phyloP scores from a whole-genome alignment of 129 eudicot species.

The Flaveria sonorensis region DNA sequence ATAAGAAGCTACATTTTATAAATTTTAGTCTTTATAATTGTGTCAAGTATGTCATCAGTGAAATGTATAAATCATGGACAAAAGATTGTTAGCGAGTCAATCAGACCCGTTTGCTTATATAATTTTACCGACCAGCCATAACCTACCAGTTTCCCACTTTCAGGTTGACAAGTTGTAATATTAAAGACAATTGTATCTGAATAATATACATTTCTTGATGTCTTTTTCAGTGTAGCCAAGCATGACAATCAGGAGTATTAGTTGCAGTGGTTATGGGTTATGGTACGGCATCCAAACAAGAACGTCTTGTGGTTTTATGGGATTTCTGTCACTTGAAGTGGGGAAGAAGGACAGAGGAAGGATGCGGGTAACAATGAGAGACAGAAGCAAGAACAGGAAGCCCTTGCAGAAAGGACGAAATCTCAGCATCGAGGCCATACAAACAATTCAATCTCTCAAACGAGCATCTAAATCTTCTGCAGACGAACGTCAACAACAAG shows the following conservation, averaged over 20 bases:
- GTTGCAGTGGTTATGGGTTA: slow-evolving; percentile 18
- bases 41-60: not conserved
- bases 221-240: slow-evolving; percentile 19
- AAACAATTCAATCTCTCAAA: slow-evolving; percentile 70
- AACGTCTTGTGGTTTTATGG: not conserved
- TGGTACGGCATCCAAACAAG: not conserved
- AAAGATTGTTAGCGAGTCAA: slow-evolving; percentile 1
- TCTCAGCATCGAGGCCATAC: slow-evolving; percentile 79
- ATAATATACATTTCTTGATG: not conserved
- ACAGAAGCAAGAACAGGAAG: slow-evolving; percentile 70
- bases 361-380: slow-evolving; percentile 53
- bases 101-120: not conserved
- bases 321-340: slow-evolving; percentile 16
- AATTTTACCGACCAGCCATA: not conserved
- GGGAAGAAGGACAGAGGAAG: slow-evolving; percentile 3
- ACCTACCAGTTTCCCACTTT: not conserved
- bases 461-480: slow-evolving; percentile 36
- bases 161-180: not conserved
- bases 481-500: slow-evolving; percentile 12
- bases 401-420: slow-evolving; percentile 72
- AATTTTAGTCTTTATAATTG: not conserved
- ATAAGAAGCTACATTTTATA: no score
- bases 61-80: not conserved
- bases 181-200: not conserved
- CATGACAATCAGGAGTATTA: slow-evolving; percentile 26